Conservation (phyloP, 1,139 yeast genomes). For the Kurtzmaniella quercitrusa region DNA sequence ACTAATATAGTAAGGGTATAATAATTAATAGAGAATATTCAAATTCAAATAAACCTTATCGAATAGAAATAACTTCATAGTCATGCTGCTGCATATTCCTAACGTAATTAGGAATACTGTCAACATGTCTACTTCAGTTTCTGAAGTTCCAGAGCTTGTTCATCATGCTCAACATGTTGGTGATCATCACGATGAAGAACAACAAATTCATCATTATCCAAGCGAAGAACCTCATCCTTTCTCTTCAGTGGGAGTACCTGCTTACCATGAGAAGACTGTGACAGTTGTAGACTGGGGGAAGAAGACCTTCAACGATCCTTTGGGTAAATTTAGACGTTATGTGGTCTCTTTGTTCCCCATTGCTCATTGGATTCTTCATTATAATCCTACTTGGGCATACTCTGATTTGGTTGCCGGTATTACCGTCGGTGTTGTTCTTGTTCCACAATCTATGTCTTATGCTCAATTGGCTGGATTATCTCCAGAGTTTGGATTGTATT, state of each 20-base stretch:
- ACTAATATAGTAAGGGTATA: neutral
- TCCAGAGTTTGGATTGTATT: slow-evolving; percentile 84
- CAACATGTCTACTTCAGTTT: slow-evolving; percentile 4
- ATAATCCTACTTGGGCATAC: slow-evolving; percentile 73
- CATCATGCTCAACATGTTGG: slow-evolving; percentile 11
- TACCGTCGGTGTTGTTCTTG: slow-evolving; percentile 88
- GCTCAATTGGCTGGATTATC: slow-evolving; percentile 81
- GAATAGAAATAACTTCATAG: neutral
- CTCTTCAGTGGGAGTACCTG: slow-evolving; percentile 27
- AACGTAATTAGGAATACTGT: neutral
- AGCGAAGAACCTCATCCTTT: slow-evolving; percentile 7
- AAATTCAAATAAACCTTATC: neutral
- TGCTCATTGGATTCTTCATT: slow-evolving; percentile 75
- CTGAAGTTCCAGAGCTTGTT: slow-evolving; percentile 17
- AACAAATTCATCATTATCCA: slow-evolving; percentile 4
- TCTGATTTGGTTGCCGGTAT: slow-evolving; percentile 89
- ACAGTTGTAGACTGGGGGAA: slow-evolving; percentile 44
- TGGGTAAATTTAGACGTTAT: slow-evolving; percentile 37
- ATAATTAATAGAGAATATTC: no score
- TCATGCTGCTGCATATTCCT: neutral
- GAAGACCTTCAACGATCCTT: slow-evolving; percentile 38
- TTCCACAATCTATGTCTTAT: slow-evolving; percentile 95
- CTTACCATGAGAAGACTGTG: slow-evolving; percentile 38
- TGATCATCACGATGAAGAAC: slow-evolving; percentile 7
- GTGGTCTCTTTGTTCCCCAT: slow-evolving; percentile 72